These are phyloP conservation scores for Conidiobolus incongruus DNA, from an alignment of 371 early-diverging fungal genomes.

Conservation along the genomic window DNA sequence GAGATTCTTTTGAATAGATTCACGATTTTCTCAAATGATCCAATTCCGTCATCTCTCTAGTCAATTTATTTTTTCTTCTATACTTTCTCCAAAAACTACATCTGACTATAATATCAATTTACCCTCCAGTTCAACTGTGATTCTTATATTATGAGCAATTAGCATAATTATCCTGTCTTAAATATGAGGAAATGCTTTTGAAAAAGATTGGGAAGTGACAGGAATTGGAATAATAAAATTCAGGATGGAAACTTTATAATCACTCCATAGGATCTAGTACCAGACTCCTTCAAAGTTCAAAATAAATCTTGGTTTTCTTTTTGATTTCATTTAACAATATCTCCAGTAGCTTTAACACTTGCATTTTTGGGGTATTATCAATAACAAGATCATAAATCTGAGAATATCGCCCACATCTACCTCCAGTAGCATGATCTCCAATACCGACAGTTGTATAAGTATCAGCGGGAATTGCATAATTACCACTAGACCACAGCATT, in stretches of 20 bases:
- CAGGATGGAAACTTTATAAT: conserved; percentile 13
- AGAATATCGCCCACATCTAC: conserved; percentile 13
- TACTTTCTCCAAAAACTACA: not conserved
- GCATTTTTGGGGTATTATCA: conserved; percentile 9
- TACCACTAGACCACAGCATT: conserved; percentile 7
- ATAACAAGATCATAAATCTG: conserved; percentile 13
- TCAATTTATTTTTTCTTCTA: not conserved
- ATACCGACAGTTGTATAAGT: conserved; percentile 16
- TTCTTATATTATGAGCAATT: not conserved
- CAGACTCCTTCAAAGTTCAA: conserved; percentile 17
- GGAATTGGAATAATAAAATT: not conserved
- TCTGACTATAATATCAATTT: not conserved
- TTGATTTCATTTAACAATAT: conserved; percentile 7
- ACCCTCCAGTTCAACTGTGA: not conserved
- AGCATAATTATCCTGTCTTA: not conserved
- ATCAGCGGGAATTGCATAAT: conserved; percentile 10
- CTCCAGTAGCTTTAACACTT: conserved; percentile 11
- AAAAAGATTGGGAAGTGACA: not conserved
- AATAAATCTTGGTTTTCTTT: conserved; percentile 12
- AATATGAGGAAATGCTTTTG: not conserved
- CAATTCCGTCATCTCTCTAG: not conserved
- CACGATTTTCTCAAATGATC: not conserved
- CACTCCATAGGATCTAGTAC: conserved; percentile 14
- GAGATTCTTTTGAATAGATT: not conserved
- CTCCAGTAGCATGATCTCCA: conserved; percentile 13